Percentiles rank a stretch among this genome's conserved stretches.
phyloP scores from a whole-genome alignment of 2,329 filamentous ascomycete genomes.

The Aureobasidium sp. region DNA sequence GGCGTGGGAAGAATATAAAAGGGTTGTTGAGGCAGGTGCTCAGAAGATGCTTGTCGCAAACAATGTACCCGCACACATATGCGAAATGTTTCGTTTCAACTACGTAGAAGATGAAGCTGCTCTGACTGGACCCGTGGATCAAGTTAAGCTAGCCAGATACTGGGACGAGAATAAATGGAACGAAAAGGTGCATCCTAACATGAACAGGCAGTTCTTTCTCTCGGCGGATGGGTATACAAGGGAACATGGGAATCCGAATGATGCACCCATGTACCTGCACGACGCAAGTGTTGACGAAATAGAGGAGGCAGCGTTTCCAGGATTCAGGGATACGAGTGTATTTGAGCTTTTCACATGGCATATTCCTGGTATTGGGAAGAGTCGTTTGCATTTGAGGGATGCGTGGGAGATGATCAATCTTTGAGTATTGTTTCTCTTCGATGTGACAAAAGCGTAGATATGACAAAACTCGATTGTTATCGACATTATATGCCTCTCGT shows the following conservation, averaged over 20 bases:
- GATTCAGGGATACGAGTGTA: neutral
- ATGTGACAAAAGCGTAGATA: too few relatives aligned
- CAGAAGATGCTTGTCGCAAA: neutral
- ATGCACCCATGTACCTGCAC: neutral
- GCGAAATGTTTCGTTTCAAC: neutral
- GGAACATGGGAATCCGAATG: neutral
- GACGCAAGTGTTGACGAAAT: neutral
- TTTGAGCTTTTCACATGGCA: neutral
- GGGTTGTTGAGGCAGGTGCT: neutral
- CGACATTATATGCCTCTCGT: neutral
- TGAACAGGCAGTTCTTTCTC: neutral
- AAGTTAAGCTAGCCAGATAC: neutral
- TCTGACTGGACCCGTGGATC: neutral
- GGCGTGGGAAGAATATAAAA: neutral
- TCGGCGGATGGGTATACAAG: neutral
- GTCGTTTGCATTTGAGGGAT: neutral
- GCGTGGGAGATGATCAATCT: neutral
- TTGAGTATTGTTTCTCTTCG: too few relatives aligned
- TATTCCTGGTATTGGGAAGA: neutral
- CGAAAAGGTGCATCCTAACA: neutral
- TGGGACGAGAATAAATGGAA: neutral
- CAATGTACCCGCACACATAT: neutral
- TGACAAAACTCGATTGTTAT: too few relatives aligned
- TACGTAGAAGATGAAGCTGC: neutral
- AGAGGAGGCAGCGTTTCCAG: neutral